Evolutionary conservation across 1,284 basidiomycete species (phyloP).

Genomic region (Wolfiporia cocos): DNA sequence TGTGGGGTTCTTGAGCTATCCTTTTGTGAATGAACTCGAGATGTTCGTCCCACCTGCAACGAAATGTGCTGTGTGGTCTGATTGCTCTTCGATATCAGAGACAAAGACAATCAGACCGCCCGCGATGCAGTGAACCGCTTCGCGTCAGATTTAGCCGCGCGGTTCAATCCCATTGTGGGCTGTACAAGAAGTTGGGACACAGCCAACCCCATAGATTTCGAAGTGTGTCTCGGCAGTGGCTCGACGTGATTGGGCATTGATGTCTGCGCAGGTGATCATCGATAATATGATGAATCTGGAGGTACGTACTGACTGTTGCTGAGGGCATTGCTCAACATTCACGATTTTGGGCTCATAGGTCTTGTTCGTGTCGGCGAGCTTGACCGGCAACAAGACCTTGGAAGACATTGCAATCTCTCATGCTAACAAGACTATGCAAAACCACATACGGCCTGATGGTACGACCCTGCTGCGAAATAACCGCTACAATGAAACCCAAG

Average conservation of each 20-base stretch:
- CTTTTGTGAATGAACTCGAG: slow-evolving; percentile 40
- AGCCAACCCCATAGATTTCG: slow-evolving; percentile 47
- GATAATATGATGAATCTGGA: slow-evolving; percentile 79
- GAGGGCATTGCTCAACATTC: not conserved
- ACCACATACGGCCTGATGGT: slow-evolving; percentile 63
- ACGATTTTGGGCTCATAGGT: slow-evolving; percentile 24
- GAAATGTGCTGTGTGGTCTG: not conserved
- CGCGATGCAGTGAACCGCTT: slow-evolving; percentile 32
- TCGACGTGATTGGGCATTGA: slow-evolving; percentile 4
- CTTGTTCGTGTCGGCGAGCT: slow-evolving; percentile 45
- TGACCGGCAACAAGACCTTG: slow-evolving; percentile 55
- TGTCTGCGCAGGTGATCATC: slow-evolving; percentile 58
- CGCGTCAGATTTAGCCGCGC: slow-evolving; percentile 31
- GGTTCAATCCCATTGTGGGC: slow-evolving; percentile 37
- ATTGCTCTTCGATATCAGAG: slow-evolving; percentile 18
- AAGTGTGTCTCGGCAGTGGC: slow-evolving; percentile 24
- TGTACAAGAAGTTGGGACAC: slow-evolving; percentile 52
- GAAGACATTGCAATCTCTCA: slow-evolving; percentile 55
- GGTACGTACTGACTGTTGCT: slow-evolving; percentile 15
- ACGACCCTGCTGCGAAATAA: slow-evolving; percentile 9
- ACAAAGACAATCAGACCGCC: slow-evolving; percentile 32
- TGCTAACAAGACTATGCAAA: slow-evolving; percentile 59
- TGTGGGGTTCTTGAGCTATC: slow-evolving; percentile 64
- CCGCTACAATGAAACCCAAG: not conserved
- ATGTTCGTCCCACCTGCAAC: slow-evolving; percentile 20